Evolutionary conservation across 148 eudicot genomes (phyloP).

Genomic region (Camellia granthamiana): DNA sequence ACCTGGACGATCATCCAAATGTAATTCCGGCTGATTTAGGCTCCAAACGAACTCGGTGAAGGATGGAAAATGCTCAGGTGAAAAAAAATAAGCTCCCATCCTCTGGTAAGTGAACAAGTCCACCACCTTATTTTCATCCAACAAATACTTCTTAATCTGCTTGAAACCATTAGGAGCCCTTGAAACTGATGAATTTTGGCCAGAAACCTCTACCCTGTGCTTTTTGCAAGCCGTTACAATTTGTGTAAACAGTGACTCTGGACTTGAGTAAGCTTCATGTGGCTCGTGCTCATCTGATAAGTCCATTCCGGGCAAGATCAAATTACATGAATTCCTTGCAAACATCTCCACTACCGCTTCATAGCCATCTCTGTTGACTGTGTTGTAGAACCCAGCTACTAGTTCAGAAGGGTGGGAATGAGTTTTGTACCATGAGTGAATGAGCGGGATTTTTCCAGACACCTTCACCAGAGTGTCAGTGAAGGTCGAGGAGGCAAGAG

Average conservation of each 20-base stretch:
- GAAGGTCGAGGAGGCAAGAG: constrained; percentile 52
- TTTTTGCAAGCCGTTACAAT: constrained; percentile 46
- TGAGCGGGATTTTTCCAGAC: constrained; percentile 65
- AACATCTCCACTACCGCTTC: constrained; percentile 51
- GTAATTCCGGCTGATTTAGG: constrained; percentile 41
- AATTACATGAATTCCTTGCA: constrained; percentile 46
- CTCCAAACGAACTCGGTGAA: constrained; percentile 58
- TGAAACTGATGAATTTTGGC: constrained; percentile 53
- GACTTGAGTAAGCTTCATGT: constrained; percentile 41
- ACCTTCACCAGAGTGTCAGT: constrained; percentile 36
- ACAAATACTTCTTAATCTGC: constrained; percentile 52
- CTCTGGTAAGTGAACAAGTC: constrained; percentile 77
- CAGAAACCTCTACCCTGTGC: constrained; percentile 48
- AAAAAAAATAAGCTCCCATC: constrained; percentile 87
- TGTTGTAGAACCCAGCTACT: constrained; percentile 79
- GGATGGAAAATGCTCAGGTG: constrained; percentile 73
- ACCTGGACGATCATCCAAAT: constrained; percentile 52
- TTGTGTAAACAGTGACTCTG: constrained; percentile 47
- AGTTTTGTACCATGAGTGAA: constrained; percentile 50
- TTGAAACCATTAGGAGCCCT: constrained; percentile 38
- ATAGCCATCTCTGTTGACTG: constrained; percentile 64
- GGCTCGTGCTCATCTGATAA: constrained; percentile 46
- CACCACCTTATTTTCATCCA: constrained; percentile 37
- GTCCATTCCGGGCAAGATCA: constrained; percentile 79
- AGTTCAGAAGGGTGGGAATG: constrained; percentile 82